phyloP scores from a whole-genome alignment of 805 yeast genomes.

The Wickerhamomyces bisporus region DNA sequence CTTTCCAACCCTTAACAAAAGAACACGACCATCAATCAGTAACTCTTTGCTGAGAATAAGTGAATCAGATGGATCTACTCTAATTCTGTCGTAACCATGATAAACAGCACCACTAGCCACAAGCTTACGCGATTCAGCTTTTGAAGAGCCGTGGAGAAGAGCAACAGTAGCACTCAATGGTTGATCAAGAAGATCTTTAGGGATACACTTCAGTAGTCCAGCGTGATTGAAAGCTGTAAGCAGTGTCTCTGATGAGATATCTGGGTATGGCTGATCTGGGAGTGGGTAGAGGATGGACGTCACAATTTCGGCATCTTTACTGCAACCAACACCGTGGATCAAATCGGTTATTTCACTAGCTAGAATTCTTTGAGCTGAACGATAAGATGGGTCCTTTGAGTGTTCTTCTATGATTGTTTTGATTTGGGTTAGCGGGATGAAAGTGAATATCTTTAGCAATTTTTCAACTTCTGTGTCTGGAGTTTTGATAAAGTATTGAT shows the following conservation, averaged over 20 bases:
- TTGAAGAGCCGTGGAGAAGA: constrained; percentile 41
- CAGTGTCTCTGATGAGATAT: constrained; percentile 44
- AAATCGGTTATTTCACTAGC: constrained; percentile 86
- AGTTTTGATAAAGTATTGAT: constrained; percentile 77
- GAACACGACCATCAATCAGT: constrained; percentile 52
- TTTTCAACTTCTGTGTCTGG: constrained; percentile 71
- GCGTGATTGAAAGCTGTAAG: constrained; percentile 54
- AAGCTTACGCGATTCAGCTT: constrained; percentile 54
- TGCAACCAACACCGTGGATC: constrained; percentile 77
- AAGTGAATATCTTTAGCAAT: constrained; percentile 71
- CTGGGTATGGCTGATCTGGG: constrained; percentile 43
- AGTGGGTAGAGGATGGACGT: constrained; percentile 65
- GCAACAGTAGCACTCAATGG: constrained; percentile 51
- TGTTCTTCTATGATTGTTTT: constrained; percentile 50
- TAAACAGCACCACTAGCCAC: constrained; percentile 71
- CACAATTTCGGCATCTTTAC: constrained; percentile 59
- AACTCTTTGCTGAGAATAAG: constrained; percentile 44
- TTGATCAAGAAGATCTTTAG: constrained; percentile 30
- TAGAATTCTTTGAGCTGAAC: constrained; percentile 70
- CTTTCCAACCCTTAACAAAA: constrained; percentile 74
- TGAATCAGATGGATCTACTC: constrained; percentile 46
- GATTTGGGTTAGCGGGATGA: constrained; percentile 63
- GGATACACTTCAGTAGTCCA: constrained; percentile 40
- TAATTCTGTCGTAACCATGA: constrained; percentile 53
- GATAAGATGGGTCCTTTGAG: constrained; percentile 47